Conservation (phyloP, 1,284 basidiomycete species). For the Quambalaria eucalypti region DNA sequence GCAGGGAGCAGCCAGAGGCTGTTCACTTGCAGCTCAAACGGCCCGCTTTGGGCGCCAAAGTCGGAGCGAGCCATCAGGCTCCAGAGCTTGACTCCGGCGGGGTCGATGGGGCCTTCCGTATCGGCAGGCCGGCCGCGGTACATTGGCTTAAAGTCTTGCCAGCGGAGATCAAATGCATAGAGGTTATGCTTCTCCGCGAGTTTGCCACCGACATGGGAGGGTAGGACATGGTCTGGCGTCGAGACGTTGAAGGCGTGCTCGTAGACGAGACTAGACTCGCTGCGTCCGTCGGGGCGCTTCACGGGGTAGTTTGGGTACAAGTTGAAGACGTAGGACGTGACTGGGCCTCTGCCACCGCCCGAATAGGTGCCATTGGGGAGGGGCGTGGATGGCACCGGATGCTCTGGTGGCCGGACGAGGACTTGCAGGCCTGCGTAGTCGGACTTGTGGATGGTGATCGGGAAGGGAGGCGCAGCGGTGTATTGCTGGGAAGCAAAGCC, state of each 20-base stretch:
- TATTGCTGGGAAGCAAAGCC: conserved; percentile 53
- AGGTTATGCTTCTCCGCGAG: too few relatives aligned
- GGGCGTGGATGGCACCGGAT: conserved; percentile 6
- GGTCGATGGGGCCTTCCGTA: conserved; percentile 14
- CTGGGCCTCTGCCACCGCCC: conserved; percentile 19
- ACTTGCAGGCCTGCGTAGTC: conserved; percentile 16
- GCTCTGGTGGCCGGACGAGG: conserved; percentile 12
- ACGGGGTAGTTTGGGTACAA: conserved; percentile 48
- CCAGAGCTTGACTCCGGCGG: conserved; percentile 23
- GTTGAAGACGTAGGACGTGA: conserved; percentile 47
- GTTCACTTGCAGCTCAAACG: neutral
- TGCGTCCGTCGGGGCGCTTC: conserved; percentile 44
- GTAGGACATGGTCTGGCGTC: neutral
- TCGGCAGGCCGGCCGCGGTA: conserved; percentile 49
- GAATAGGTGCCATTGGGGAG: neutral
- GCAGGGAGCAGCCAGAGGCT: neutral
- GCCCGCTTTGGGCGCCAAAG: conserved; percentile 11
- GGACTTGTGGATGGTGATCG: conserved; percentile 12
- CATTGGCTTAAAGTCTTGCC: conserved; percentile 48
- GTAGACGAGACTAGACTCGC: conserved; percentile 49
- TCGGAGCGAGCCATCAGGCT: conserved; percentile 36
- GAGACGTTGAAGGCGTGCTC: conserved; percentile 46
- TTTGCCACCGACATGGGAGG: too few relatives aligned
- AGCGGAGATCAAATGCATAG: conserved; percentile 34
- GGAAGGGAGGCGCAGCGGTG: conserved; percentile 11